Base-by-base conservation (phyloP, 805 yeast species). In the Saturnispora galanensis region DNA sequence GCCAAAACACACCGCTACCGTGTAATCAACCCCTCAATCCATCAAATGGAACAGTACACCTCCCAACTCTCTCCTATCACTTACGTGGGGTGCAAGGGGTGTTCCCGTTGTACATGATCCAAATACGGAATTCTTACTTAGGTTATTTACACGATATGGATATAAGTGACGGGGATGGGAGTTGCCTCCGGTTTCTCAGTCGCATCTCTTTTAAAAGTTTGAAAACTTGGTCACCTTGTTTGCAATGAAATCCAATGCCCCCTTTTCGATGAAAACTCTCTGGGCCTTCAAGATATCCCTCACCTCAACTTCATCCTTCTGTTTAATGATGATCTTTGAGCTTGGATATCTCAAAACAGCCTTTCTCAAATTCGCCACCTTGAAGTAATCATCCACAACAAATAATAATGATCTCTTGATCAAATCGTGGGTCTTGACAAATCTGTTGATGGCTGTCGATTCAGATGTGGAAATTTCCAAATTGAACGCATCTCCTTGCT, bases 231-330 rank as follows among this genome's bases (percentile, higher is more conserved):
- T 53, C 41, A 52, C 59, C 44, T 53, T 54, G 31, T 53, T 57
- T 8, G 71, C 73, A 46, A 79, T 67, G 70, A 78, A 80, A 57
- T 79, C 76, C 52, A 88, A 73, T 2, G 96, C 89, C 18, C 68
- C 67, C 53, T 75, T 66, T 63, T 87, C 96, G 47, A 88, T 74
- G 53, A 77, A 76, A 47, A 88, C 68, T 52, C 86, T 74, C 55
- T 82, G 75, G 11, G 96, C 90, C 64, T 78, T 82, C 50, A 89
- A 73, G 42, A 89, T 56, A 59, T 88, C 95, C 64, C 89, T 78
- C 15, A 89, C 90, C 58, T 82, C 84, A 32, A 87, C 76, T 17
- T 81, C 83, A 56, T 86, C 94, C 59, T 82, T 80, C 50, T 78
- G 76, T 49, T 84, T 64, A 31, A 88, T 77, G 48, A 73, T 81